Conservation (phyloP, 305 asterid species). For the Withania somnifera region DNA sequence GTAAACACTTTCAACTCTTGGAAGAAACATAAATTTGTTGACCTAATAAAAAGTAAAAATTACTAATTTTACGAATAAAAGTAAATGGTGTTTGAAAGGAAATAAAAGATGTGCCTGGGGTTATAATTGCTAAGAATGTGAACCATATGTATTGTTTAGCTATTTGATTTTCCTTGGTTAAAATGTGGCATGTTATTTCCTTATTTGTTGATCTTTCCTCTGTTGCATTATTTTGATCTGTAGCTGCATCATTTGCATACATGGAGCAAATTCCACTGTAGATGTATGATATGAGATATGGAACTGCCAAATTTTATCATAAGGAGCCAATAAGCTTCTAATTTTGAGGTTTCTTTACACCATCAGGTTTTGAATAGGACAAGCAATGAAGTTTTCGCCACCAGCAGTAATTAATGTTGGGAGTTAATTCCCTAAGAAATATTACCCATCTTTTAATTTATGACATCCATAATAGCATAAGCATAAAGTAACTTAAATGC, state of each 20-base stretch:
- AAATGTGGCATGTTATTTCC: neutral
- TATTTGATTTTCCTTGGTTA: neutral
- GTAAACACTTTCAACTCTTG: neutral
- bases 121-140: neutral
- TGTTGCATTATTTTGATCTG: neutral
- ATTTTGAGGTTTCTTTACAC: neutral
- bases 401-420: neutral
- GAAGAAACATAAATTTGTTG: neutral
- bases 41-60: neutral
- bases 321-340: neutral
- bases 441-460: neutral
- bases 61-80: neutral
- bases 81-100: neutral
- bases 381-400: neutral
- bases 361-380: neutral
- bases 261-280: neutral
- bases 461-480: neutral
- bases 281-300: neutral
- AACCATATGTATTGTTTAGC: neutral
- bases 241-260: neutral
- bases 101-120: neutral
- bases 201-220: neutral
- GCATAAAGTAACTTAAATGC: neutral
- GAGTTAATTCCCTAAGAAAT: neutral
- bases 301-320: neutral